These are phyloP conservation scores for Aspergillus sp. DNA, from an alignment of 2,329 filamentous ascomycete species.

Conservation along the genomic window DNA sequence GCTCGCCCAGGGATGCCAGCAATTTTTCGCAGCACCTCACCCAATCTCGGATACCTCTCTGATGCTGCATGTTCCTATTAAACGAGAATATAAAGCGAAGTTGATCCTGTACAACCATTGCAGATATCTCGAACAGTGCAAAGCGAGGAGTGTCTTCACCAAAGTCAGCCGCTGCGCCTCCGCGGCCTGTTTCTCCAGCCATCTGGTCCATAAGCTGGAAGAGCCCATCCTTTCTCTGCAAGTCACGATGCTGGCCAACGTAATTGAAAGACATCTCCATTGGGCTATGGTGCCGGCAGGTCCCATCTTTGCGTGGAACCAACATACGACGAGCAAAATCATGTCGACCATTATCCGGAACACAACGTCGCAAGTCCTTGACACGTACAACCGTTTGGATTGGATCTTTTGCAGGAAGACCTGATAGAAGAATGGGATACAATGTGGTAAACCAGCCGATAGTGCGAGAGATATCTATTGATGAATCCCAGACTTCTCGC, in stretches of 20 bases:
- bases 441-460: conserved; percentile 56
- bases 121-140: conserved; percentile 56
- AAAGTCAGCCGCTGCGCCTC: conserved; percentile 50
- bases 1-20: conserved; percentile 33
- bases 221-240: conserved; percentile 49
- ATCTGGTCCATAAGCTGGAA: conserved; percentile 48
- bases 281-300: conserved; percentile 42
- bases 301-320: conserved; percentile 31
- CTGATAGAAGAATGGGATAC: conserved; percentile 45
- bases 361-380: conserved; percentile 42
- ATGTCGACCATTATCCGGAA: conserved; percentile 42
- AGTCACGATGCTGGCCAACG: conserved; percentile 44
- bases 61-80: conserved; percentile 52
- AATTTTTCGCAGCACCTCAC: conserved; percentile 41
- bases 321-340: conserved; percentile 41
- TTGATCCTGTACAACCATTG: conserved; percentile 49
- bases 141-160: conserved; percentile 49
- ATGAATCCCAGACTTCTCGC: conserved; percentile 48
- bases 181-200: conserved; percentile 49
- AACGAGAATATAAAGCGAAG: conserved; percentile 55
- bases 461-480: conserved; percentile 52
- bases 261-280: conserved; percentile 50
- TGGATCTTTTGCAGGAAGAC: conserved; percentile 28
- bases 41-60: conserved; percentile 48
- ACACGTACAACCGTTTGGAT: conserved; percentile 38